Evolutionary conservation across 192 early-diverging fungal species (phyloP), one percentile per base, ranked within the genome.

Genomic region (Rhizophagus sp.): DNA sequence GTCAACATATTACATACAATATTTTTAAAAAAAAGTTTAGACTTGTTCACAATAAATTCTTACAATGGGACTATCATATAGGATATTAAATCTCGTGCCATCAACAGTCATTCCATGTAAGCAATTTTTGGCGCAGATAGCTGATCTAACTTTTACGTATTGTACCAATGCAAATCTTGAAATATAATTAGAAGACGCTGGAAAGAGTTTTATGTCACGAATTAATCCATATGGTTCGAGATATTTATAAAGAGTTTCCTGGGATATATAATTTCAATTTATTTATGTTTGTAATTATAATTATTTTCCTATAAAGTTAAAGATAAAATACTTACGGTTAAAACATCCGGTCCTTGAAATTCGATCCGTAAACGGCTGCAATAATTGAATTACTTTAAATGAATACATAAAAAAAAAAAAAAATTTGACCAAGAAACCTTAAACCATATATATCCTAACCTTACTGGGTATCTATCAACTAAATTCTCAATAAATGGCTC

Each of bases 121-220:
- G 85, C 98, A 99, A 79, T 96, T 96, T 44, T 93, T 89, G 7
- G 98, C 98, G 73, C 93, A 93, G 3, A 96, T 95, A 24, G 98
- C 96, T 0, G 92, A 85, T 7, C 95, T 91, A 78, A 94, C 88
- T 62, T 88, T 84, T 41, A 89, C 85, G 82, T 93, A 99, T 75
- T 94, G 90, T 76, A 97, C 90, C 44, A 93, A 85, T 0, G 96
- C 97, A 83, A 88, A 93, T 64, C 92, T 88, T 47, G 95, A 91
- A 73, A 90, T 82, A 65, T 96, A 94, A 81, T 97, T 97, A 73
- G 83, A 83, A 0, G 85, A 79, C 2, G 86, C 79, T 1, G 92
- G 90, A 10, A 85, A 78, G 10, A 89, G 80, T 47, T 87, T 86
- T 78, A 99, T 95, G 80, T 96, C 93, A 25, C 91, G 86, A 57